Evolutionary conservation across 192 early-diverging fungal species (phyloP), one percentile per base, ranked within the genome.

Genomic region (Geranomyces michiganensis): DNA sequence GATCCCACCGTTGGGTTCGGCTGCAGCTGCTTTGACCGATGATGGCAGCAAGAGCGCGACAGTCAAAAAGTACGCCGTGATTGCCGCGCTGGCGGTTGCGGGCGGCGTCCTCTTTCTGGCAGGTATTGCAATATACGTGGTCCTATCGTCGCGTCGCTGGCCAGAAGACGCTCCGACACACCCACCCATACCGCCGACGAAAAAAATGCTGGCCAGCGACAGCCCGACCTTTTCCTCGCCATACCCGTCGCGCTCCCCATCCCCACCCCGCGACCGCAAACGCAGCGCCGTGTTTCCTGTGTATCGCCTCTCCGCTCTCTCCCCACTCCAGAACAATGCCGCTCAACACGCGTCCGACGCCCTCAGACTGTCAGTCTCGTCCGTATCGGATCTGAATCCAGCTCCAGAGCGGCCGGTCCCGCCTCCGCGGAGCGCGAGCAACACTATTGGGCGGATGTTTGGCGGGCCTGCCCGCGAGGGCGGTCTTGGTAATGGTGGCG

Each of bases 201-300:
- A 53, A 15, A 24, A 53, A 15, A n/a, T n/a, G 24, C 51, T 17
- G n/a, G 24, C 15, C n/a, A n/a, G n/a, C 51, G n/a, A 53, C 7
- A 53, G 7, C 7, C n/a, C 51, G 17, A n/a, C 19, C 3, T 26
- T 3, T 3, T 53, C 51, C 15, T 26, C 51, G 7, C 6, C 24
- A n/a, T n/a, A n/a, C 51, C 15, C 51, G 24, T 53, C 51, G 6
- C 51, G 7, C 51, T 53, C 51, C 15, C 51, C 4, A n/a, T 26
- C 51, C 15, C 51, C 51, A 7, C 15, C 51, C 7, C 19, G 51
- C 51, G n/a, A n/a, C 15, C 51, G n/a, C 51, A 53, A 53, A 15
- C 51, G 51, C 51, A 53, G 51, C 15, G 51, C 51, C 51, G 51
- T 53, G n/a, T 53, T 8, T 26, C 51, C 51, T 17, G 51, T 53